Evolutionary conservation across 2,329 filamentous ascomycete species (phyloP), one percentile per base, ranked within the genome.

Genomic region (Huntiella bhutanensis): DNA sequence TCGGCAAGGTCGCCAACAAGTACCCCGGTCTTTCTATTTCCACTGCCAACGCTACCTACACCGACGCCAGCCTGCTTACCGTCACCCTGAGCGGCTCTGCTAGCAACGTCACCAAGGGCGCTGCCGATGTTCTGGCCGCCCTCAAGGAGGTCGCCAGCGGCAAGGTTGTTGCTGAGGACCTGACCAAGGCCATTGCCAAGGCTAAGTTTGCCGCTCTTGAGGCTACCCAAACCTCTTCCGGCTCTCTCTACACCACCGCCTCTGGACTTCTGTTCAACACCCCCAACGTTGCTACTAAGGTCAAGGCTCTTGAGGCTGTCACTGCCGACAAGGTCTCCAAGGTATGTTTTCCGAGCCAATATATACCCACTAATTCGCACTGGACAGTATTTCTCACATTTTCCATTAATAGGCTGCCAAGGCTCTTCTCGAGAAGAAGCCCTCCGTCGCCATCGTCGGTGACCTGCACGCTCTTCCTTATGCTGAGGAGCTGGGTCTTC

Each of bases 141-240:
- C 69, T 98, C 56, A 84, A 93, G 75, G 75, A 74, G 63, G 71
- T 94, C 54, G 78, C 84, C 11, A 73, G 76, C 46, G 83, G 84
- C 53, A 68, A 78, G 47, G 71, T 91, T 55, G 74, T 71, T 63
- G 80, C 82, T 60, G 91, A 98, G 64, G 81, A 91, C 52, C 71
- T 96, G 60, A 75, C 79, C 63, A 96, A 95, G 73, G 91, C 91
- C 44, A 75, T 87, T 60, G 84, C 88, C 51, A 78, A 82, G 58
- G 91, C 91, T 59, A 96, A 94, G 67, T 98, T 94, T 67, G 79
- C 82, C 61, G 80, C 85, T 53, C 71, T 96, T 46, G 83, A 92
- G 58, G 73, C 77, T 53, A 82, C 78, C 54, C 82, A 95, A 66
- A 77, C 79, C 57, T 75, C 82, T 52, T 73, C 79, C 55, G 72